Evolutionary conservation across 768 basidiomycete species (phyloP).

Genomic region (Cubamyces lactineus): DNA sequence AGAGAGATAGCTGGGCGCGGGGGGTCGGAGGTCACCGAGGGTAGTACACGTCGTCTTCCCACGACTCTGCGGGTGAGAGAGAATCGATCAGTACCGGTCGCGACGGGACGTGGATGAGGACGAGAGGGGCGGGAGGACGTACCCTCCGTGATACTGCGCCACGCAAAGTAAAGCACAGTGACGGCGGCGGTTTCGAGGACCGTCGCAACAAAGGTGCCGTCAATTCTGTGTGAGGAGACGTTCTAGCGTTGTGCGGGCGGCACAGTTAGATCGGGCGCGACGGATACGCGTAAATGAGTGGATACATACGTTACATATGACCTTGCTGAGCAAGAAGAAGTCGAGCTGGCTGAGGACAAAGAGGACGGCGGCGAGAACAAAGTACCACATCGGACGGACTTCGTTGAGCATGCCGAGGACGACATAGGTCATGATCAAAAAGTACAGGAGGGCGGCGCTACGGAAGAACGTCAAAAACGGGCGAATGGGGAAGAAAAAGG

Average conservation of each 20-base stretch:
- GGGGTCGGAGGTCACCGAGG: constrained; percentile 30
- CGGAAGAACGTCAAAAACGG: background rate
- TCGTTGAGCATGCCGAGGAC: constrained; percentile 79
- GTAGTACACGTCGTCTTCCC: constrained; percentile 55
- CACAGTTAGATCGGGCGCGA: background rate
- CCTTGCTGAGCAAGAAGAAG: constrained; percentile 78
- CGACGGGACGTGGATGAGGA: background rate
- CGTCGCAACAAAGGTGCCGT: constrained; percentile 88
- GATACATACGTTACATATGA: constrained; percentile 69
- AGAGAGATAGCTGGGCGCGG: constrained; percentile 1
- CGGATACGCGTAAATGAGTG: background rate
- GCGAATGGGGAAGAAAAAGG: background rate
- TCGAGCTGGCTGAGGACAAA: constrained; percentile 83
- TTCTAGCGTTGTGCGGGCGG: constrained; percentile 41
- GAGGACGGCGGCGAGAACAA: constrained; percentile 69
- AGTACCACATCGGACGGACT: constrained; percentile 77
- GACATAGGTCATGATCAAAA: constrained; percentile 79
- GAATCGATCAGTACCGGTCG: background rate
- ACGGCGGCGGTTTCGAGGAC: constrained; percentile 79
- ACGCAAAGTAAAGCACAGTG: constrained; percentile 70
- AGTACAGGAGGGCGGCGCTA: constrained; percentile 71
- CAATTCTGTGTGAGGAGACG: constrained; percentile 62
- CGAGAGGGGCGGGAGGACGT: constrained; percentile 30
- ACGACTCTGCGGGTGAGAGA: constrained; percentile 36
- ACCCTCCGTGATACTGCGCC: constrained; percentile 92